Conservation (phyloP, 2,329 filamentous ascomycete genomes). For the Talaromyces sp. region DNA sequence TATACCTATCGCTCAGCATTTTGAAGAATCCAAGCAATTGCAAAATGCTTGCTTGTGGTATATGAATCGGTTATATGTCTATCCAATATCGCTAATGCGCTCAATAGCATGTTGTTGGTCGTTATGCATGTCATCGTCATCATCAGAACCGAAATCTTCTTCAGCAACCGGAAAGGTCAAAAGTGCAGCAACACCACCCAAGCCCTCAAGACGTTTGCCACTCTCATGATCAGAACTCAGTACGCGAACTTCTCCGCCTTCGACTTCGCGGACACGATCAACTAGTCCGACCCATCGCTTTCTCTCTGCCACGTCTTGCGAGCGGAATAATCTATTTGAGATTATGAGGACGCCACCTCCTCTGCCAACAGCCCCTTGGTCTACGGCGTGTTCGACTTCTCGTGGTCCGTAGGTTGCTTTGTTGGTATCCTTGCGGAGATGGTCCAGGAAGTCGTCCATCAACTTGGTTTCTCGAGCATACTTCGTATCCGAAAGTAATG, state of each 20-base stretch:
- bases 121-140: constrained; percentile 14
- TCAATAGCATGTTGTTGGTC: constrained; percentile 14
- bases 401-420: constrained; percentile 84
- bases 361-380: constrained; percentile 80
- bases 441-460: constrained; percentile 78
- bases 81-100: constrained; percentile 10
- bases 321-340: constrained; percentile 82
- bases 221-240: constrained; percentile 93
- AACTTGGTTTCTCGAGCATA: constrained; percentile 78
- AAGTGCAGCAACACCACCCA: constrained; percentile 86
- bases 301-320: constrained; percentile 70
- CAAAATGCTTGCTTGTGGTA: not conserved
- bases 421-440: constrained; percentile 78
- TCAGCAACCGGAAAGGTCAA: constrained; percentile 84
- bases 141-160: constrained; percentile 65
- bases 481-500: constrained; percentile 78
- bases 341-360: constrained; percentile 83
- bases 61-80: constrained; percentile 1
- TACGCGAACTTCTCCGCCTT: constrained; percentile 84
- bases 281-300: constrained; percentile 81
- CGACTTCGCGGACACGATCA: constrained; percentile 74
- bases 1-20: not conserved
- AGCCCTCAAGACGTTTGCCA: constrained; percentile 73
- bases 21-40: not conserved
- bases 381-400: constrained; percentile 78